phyloP scores from a whole-genome alignment of 2,329 filamentous ascomycete genomes.

The Epicoccum nigrum region DNA sequence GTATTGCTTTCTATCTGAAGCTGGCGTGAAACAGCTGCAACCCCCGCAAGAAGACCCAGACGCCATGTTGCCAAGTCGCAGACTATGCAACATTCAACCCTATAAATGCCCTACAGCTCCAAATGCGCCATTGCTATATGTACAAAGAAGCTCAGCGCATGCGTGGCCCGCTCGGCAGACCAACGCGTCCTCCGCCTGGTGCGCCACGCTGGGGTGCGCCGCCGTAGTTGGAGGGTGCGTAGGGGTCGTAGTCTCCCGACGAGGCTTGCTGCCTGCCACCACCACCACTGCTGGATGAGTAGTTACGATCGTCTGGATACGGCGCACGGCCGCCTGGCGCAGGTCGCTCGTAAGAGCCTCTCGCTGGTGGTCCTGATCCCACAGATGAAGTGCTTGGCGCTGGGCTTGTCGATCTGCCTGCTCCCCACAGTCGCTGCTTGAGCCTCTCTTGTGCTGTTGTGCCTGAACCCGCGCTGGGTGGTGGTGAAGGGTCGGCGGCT shows the following conservation, averaged over 20 bases:
- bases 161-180: conserved; percentile 48
- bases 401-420: conserved; percentile 65
- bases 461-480: conserved; percentile 49
- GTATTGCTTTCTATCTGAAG: conserved; percentile 2
- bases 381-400: conserved; percentile 40
- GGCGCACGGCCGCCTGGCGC: conserved; percentile 29
- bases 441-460: conserved; percentile 79
- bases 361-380: conserved; percentile 25
- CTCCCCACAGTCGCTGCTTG: conserved; percentile 79
- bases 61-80: conserved; percentile 14
- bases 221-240: conserved; percentile 35
- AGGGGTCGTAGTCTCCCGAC: conserved; percentile 41
- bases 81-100: conserved; percentile 10
- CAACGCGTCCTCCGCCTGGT: conserved; percentile 43
- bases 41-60: neutral
- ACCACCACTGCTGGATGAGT: conserved; percentile 32
- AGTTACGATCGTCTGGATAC: conserved; percentile 44
- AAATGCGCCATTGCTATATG: conserved; percentile 26
- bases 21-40: neutral
- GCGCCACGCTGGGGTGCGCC: conserved; percentile 33
- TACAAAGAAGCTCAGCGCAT: conserved; percentile 35
- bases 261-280: conserved; percentile 37
- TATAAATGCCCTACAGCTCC: conserved; percentile 19
- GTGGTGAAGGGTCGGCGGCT: conserved; percentile 42
- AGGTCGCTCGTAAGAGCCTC: conserved; percentile 38